Evolutionary conservation across 169 alveolate species (phyloP).

Genomic region (Plasmodium gaboni): DNA sequence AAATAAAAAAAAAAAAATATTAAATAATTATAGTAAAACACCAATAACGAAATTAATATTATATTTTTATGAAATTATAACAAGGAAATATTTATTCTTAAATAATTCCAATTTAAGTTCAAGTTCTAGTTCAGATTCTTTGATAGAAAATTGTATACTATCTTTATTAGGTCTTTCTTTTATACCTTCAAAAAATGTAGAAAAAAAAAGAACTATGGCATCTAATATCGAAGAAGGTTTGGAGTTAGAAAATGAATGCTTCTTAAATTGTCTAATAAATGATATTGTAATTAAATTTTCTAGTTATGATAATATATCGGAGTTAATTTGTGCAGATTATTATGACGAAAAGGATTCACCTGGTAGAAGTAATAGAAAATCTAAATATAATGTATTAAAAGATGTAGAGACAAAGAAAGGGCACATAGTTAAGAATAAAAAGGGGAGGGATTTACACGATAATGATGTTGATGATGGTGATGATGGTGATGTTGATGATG

Average conservation of each 20-base stretch:
- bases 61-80: conserved; percentile 68
- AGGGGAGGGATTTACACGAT: neutral
- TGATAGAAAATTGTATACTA: conserved; percentile 51
- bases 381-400: too few species aligned
- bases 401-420: neutral
- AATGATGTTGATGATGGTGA: neutral
- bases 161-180: conserved; percentile 56
- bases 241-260: conserved; percentile 53
- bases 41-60: conserved; percentile 64
- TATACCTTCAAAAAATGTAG: conserved; percentile 43
- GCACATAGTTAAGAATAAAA: neutral
- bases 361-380: neutral
- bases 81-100: conserved; percentile 45
- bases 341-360: neutral
- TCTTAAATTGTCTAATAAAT: conserved; percentile 27
- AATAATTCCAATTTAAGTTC: conserved; percentile 15
- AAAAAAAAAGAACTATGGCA: conserved; percentile 21
- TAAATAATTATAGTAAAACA: conserved; percentile 65
- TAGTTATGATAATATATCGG: conserved; percentile 22
- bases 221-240: conserved; percentile 32
- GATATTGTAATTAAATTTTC: conserved; percentile 35
- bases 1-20: conserved; percentile 19
- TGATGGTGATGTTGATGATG: neutral
- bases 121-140: conserved; percentile 15
- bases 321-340: conserved; percentile 20